Base-by-base conservation (phyloP, 2,329 filamentous ascomycete genomes). In the Ophioceras dolichostomum region DNA sequence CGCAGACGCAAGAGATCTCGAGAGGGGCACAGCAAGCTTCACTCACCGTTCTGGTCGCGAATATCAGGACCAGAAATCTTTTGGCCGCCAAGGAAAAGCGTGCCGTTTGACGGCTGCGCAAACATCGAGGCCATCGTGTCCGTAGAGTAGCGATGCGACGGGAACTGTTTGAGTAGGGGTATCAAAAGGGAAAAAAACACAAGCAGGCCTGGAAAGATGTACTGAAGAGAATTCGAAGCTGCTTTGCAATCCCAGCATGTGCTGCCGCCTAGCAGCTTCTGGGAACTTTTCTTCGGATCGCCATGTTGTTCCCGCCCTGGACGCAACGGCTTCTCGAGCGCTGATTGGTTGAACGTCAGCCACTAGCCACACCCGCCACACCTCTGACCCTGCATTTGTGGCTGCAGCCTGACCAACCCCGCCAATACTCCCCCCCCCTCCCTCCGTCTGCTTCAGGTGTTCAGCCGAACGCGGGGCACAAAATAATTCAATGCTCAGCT, bases 61-160 rank as follows among this genome's bases (percentile, higher is more conserved):
- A 98, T 94, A 65, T 98, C 91, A 52, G 85, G 72, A 49, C 91
- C 91, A 50, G 85, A 94, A 62, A 96, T 94, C 76, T 98, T 98
- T 65, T 86, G 79, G 58, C 91, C 91, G 51, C 91, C 91, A 45
- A 98, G 76, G 69, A 98, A 98, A 52, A 98, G 74, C 54, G 87
- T 95, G 61, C 93, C 91, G 58, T 94, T 93, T 57, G 88, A 77
- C 56, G 87, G 83, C 66, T 91, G 84, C 67, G 95, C 87, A 57
- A 96, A 98, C 63, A 98, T 87, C 57, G 85, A 84, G 61, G 86
- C 80, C 91, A 98, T 98, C 46, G 43, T 53, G 24, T 34, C 31
- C 22, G 10, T 12, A 21, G n/a, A n/a, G n/a, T n/a, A n/a, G n/a
- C n/a, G n/a, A n/a, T n/a, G n/a, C n/a, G n/a, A n/a, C n/a, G n/a